Percentiles rank a stretch among this genome's conserved stretches.
phyloP scores from a whole-genome alignment of 495 filamentous ascomycete species.

The Chaetomidium leptoderma region DNA sequence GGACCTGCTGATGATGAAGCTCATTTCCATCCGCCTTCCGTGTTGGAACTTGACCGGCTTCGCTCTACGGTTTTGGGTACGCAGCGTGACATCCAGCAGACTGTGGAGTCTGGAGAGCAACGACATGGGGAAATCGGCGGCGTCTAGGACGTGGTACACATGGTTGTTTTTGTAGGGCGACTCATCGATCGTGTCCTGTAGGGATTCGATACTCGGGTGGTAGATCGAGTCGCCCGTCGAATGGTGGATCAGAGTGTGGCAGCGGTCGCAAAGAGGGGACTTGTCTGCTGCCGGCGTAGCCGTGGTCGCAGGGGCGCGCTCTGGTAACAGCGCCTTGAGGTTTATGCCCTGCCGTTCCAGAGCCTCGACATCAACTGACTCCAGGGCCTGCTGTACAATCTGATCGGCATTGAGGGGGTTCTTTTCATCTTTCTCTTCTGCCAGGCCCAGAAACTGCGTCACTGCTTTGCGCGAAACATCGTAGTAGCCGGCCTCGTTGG shows the following conservation, averaged over 20 bases:
- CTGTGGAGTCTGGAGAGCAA: conserved; percentile 58
- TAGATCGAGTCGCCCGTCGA: conserved; percentile 61
- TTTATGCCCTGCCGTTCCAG: conserved; percentile 44
- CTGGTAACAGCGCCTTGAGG: conserved; percentile 28
- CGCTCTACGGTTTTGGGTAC: conserved; percentile 72
- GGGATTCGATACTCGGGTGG: conserved; percentile 72
- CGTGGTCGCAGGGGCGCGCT: conserved; percentile 15
- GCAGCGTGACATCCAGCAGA: conserved; percentile 57
- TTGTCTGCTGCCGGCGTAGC: conserved; percentile 1
- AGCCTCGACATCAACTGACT: conserved; percentile 36
- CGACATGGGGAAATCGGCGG: conserved; percentile 94
- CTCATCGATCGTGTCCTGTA: conserved; percentile 75
- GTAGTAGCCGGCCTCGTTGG: conserved; percentile 76
- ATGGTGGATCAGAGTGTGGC: conserved; percentile 75
- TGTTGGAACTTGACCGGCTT: conserved; percentile 56
- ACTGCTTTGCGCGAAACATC: conserved; percentile 51
- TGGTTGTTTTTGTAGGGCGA: conserved; percentile 85
- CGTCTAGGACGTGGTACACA: conserved; percentile 96
- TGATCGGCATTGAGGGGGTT: conserved; percentile 32
- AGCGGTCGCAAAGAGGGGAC: conserved; percentile 72
- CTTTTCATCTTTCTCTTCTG: conserved; percentile 16
- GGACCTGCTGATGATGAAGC: conserved; percentile 83
- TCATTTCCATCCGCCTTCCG: conserved; percentile 63
- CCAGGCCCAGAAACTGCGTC: conserved; percentile 41
- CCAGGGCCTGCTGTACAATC: conserved; percentile 39